Conservation (phyloP, 768 basidiomycete species). For the Suillus tomentosus region DNA sequence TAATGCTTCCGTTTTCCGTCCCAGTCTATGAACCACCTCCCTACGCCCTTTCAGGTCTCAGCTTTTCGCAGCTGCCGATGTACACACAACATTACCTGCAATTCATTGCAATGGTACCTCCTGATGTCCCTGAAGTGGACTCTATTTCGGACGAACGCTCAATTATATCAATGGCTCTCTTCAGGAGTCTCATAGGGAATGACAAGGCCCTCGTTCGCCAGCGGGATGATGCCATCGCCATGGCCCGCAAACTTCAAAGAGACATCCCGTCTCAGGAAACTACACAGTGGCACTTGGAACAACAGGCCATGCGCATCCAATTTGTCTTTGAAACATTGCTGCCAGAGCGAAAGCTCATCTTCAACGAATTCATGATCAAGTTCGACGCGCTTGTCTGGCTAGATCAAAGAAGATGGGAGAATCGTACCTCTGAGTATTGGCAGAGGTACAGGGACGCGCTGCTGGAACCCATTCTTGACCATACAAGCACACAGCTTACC, state of each 20-base stretch:
- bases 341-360: conserved; percentile 15
- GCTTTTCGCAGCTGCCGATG: conserved; percentile 12
- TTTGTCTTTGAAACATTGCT: conserved; percentile 12
- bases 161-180: conserved; percentile 1
- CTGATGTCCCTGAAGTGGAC: not conserved
- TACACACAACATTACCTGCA: conserved; percentile 9
- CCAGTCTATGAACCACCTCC: conserved; percentile 11
- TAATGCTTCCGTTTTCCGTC: conserved; percentile 5
- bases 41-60: conserved; percentile 13
- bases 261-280: not conserved
- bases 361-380: conserved; percentile 18
- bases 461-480: conserved; percentile 3
- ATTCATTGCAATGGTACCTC: conserved; percentile 1
- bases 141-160: not conserved
- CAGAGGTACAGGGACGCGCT: conserved; percentile 12
- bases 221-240: conserved; percentile 1
- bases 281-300: not conserved
- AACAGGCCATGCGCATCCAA: not conserved
- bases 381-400: conserved; percentile 26
- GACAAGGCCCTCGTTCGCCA: conserved; percentile 4
- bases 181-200: not conserved
- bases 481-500: not conserved
- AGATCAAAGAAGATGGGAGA: conserved; percentile 3
- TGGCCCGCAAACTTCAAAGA: not conserved
- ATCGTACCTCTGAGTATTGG: conserved; percentile 5